Evolutionary conservation across 2,329 filamentous ascomycete species (phyloP), one percentile per base, ranked within the genome.

Genomic region (Nannizziopsis arthrosporioides): DNA sequence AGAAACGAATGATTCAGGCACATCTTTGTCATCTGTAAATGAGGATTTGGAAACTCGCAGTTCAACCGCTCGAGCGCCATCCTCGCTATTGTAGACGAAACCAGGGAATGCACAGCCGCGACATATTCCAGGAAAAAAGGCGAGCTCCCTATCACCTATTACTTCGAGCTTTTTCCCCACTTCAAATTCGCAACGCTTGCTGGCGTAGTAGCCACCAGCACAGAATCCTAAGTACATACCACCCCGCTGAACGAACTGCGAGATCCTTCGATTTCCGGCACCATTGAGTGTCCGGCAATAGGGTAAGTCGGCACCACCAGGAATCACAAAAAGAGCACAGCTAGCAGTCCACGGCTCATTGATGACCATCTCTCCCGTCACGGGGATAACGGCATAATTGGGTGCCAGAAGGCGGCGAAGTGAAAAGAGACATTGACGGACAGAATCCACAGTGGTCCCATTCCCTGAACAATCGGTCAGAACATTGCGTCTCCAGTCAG

Each of bases 181-280:
- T 67, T 96, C 90, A 54, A 96, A 98, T 63, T 98, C 92, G 61
- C 90, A 95, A 53, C 74, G 75, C 35, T 74, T 72, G 55, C 76
- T 81, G 17, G 84, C 92, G 59, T 94, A 98, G 68, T 98, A 98
- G 9, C 84, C 92, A 4, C 92, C 92, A 1, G 92, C 92, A 62
- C 92, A 98, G 58, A 98, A 82, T 0, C 92, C 92, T 1, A 98
- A 75, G 61, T 92, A 98, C 0, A 77, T 73, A 12, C 92, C 92
- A 22, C 92, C 92, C 27, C 78, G 75, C 51, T 87, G 84, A 43
- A 98, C 86, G 60, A 84, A 98, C 56, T 90, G 82, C 48, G 75
- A 72, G 63, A 98, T 95, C 55, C 78, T 77, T 32, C 83, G 76
- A 64, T 96, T 98, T 1, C 90, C 92, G 45, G 80, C 74, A 32